Percentiles rank a stretch among this genome's conserved stretches.
phyloP scores from a whole-genome alignment of 1,139 yeast species.

The Geotrichum fermentans region DNA sequence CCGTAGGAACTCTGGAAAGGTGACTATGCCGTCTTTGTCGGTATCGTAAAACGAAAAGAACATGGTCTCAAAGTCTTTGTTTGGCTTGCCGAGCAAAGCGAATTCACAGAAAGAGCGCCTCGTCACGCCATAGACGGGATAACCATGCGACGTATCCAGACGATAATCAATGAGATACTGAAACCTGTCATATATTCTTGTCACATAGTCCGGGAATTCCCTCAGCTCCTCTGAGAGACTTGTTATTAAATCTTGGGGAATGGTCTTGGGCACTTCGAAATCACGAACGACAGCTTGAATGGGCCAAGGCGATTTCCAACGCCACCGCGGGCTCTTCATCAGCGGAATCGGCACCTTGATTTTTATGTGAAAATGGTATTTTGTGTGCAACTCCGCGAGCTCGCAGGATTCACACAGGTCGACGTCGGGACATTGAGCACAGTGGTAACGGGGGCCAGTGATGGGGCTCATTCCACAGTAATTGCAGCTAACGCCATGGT shows the following conservation, averaged over 20 bases:
- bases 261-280: constrained; percentile 18
- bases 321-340: constrained; percentile 31
- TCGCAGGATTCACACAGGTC: constrained; percentile 36
- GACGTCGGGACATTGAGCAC: constrained; percentile 34
- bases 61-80: constrained; percentile 20
- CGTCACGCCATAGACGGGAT: constrained; percentile 23
- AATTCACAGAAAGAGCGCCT: constrained; percentile 20
- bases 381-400: constrained; percentile 26
- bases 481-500: constrained; percentile 35
- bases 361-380: constrained; percentile 28
- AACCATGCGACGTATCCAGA: background rate
- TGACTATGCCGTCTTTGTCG: constrained; percentile 28
- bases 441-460: constrained; percentile 32
- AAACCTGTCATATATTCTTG: constrained; percentile 11
- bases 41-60: constrained; percentile 26
- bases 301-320: constrained; percentile 24
- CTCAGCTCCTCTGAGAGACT: background rate
- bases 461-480: constrained; percentile 34
- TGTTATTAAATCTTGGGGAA: constrained; percentile 12
- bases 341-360: constrained; percentile 33
- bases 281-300: constrained; percentile 7
- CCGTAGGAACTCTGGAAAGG: constrained; percentile 26
- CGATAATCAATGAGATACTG: constrained; percentile 4
- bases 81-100: constrained; percentile 19
- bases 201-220: background rate